Evolutionary conservation across 106 monocot genomes (phyloP), one percentile per base, ranked within the genome.

Genomic region (Amphibolis antarctica): DNA sequence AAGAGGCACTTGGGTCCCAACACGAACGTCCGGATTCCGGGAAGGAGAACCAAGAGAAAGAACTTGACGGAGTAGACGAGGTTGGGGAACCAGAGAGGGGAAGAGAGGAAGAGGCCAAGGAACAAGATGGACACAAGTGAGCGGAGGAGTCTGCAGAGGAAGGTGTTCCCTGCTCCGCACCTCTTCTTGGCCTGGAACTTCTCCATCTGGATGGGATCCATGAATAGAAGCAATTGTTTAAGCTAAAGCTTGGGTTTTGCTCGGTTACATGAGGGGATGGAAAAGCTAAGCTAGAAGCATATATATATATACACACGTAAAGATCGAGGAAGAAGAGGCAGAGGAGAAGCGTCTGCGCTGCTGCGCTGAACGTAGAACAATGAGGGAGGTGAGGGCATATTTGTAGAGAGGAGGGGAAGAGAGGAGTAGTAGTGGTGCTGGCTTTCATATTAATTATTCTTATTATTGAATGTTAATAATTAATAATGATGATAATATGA

Each of bases 51-150:
- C 30, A 51, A 47, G 45, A 51, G 4, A 48, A 66, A 60, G 48
- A 11, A 12, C 45, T 25, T 9, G n/a, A 75, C 10, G n/a, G 22
- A 59, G 0, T 50, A 49, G 19, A 44, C 0, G 27, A 68, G 7
- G 30, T 46, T 67, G n/a, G 74, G 67, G n/a, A 75, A 19, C 74
- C 74, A 75, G 9, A 75, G 42, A 10, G 62, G 74, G n/a, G 44
- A 50, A 19, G 74, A 67, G 53, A 75, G 67, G 21, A 75, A 68
- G 22, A 75, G 12, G 27, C 61, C 74, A n/a, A 68, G 28, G 42
- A 18, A 48, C 9, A 74, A 26, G 7, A 45, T 30, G 9, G 50
- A 12, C 9, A 59, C 23, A 11, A 18, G 11, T 36, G 20, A 52
- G 6, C 26, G n/a, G 14, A 58, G 0, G 20, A 74, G 29, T 9